Percentiles rank a stretch among this genome's conserved stretches.
Evolutionary conservation across 176 grass and related monocot genomes (phyloP).

Genomic region (maize (Zea mays)): DNA sequence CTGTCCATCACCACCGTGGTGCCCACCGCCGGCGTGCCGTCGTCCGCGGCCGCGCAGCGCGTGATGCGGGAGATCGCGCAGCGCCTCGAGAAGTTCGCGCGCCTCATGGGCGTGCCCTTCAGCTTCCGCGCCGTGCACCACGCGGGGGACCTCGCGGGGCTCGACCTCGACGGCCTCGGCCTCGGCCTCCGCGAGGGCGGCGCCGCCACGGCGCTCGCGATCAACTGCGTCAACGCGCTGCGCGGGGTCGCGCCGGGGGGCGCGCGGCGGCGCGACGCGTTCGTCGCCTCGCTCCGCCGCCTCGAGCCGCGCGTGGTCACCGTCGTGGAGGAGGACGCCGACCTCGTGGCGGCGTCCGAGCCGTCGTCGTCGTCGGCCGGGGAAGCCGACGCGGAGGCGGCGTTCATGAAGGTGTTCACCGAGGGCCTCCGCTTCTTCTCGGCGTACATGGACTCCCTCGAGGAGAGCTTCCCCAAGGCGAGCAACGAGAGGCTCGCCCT

Average conservation of each 20-base stretch:
- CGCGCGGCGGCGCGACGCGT: conserved; percentile 50
- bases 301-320: conserved; percentile 78
- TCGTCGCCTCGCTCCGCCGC: conserved; percentile 51
- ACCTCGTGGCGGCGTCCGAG: conserved; percentile 46
- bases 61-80: conserved; percentile 84
- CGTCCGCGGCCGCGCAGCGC: conserved; percentile 57
- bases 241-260: conserved; percentile 48
- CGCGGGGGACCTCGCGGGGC: conserved; percentile 60
- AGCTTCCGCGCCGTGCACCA: conserved; percentile 75
- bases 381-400: conserved; percentile 38
- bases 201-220: conserved; percentile 47
- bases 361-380: background rate
- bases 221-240: conserved; percentile 82
- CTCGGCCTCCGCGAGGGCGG: conserved; percentile 53
- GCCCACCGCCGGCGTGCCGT: conserved; percentile 29
- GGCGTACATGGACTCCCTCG: conserved; percentile 81
- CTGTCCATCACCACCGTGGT: conserved; percentile 85
- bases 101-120: conserved; percentile 94
- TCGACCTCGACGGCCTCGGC: conserved; percentile 66
- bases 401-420: conserved; percentile 71
- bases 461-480: conserved; percentile 73
- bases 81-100: conserved; percentile 91
- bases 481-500: conserved; percentile 76
- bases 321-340: conserved; percentile 84
- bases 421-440: conserved; percentile 89